phyloP scores from a whole-genome alignment of 2,329 filamentous ascomycete species.

The Botrytis hyacinthi region DNA sequence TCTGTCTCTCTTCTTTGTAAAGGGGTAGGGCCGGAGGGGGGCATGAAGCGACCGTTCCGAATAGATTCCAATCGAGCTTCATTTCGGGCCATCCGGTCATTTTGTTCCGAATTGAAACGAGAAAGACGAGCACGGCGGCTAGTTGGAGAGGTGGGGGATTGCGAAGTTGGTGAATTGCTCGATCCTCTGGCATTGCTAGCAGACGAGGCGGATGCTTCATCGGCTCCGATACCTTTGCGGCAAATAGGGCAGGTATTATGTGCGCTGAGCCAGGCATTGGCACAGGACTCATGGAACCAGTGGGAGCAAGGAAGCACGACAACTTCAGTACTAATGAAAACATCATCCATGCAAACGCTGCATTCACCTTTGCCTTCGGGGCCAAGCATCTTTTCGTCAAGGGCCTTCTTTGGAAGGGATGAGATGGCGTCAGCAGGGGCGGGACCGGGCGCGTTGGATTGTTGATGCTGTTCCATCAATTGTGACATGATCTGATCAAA shows the following conservation, averaged over 20 bases:
- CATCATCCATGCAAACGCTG: slow-evolving; percentile 90
- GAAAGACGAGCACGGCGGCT: slow-evolving; percentile 21
- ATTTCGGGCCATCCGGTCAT: slow-evolving; percentile 25
- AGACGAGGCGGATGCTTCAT: slow-evolving; percentile 21
- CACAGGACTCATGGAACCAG: slow-evolving; percentile 87
- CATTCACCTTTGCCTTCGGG: slow-evolving; percentile 72
- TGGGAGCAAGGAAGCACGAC: slow-evolving; percentile 82
- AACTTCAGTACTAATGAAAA: slow-evolving; percentile 70
- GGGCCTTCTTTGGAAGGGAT: slow-evolving; percentile 66
- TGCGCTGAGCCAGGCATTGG: slow-evolving; percentile 78
- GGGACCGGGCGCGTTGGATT: slow-evolving; percentile 76
- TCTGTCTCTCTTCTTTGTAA: slow-evolving; percentile 8
- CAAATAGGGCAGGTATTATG: slow-evolving; percentile 93
- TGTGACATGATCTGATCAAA: slow-evolving; percentile 84
- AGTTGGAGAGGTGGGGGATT: background rate
- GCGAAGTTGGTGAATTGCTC: slow-evolving; percentile 15
- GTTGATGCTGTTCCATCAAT: slow-evolving; percentile 80
- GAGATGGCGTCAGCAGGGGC: slow-evolving; percentile 74
- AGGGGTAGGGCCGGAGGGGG: slow-evolving; percentile 25
- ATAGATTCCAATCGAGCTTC: slow-evolving; percentile 36
- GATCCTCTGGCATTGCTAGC: slow-evolving; percentile 19
- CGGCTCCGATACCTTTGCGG: slow-evolving; percentile 46
- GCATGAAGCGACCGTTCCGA: slow-evolving; percentile 26
- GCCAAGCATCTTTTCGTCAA: slow-evolving; percentile 68
- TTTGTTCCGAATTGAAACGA: slow-evolving; percentile 9